A percentile compares a stretch with the other conserved stretches of the same genome.
Conservation (phyloP, 225 moss, liverwort and hornwort genomes). For the Marchantia paleacea region DNA sequence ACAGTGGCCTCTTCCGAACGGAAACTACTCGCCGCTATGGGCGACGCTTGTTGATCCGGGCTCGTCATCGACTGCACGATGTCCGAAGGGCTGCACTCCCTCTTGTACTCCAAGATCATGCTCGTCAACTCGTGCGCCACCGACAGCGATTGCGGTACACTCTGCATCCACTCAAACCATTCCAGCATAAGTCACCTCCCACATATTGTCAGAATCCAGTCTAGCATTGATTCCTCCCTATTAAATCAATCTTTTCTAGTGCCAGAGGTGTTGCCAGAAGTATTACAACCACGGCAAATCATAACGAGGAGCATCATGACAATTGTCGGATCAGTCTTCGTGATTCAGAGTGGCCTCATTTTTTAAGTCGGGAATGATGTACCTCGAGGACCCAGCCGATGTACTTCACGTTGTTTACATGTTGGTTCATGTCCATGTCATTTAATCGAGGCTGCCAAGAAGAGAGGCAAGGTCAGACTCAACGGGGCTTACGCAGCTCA, state of each 20-base stretch:
- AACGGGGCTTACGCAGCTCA: no score
- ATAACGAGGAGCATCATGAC: no score
- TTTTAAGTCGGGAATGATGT: neutral
- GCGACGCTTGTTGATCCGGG: constrained; percentile 44
- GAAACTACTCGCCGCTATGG: constrained; percentile 10
- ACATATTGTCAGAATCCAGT: neutral
- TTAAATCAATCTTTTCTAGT: neutral
- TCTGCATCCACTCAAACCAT: constrained; percentile 38
- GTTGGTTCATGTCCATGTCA: constrained; percentile 94
- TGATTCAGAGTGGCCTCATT: no score
- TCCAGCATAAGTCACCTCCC: neutral
- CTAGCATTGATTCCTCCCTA: neutral
- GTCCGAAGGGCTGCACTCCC: constrained; percentile 80
- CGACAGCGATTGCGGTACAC: constrained; percentile 67
- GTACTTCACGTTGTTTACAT: constrained; percentile 90
- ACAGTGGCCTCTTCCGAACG: constrained; percentile 19
- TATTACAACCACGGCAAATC: no score
- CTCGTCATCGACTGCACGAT: constrained; percentile 75
- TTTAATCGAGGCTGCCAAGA: constrained; percentile 67
- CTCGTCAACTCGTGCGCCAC: constrained; percentile 75
- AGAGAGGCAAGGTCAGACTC: neutral
- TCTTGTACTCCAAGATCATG: constrained; percentile 78
- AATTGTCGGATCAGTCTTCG: no score
- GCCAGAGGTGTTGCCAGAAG: no score
- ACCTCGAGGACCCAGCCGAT: constrained; percentile 96